A percentile compares a stretch with the other conserved stretches of the same genome.
Conservation (phyloP, 306 rosid species). For the Acacia crassicarpa region DNA sequence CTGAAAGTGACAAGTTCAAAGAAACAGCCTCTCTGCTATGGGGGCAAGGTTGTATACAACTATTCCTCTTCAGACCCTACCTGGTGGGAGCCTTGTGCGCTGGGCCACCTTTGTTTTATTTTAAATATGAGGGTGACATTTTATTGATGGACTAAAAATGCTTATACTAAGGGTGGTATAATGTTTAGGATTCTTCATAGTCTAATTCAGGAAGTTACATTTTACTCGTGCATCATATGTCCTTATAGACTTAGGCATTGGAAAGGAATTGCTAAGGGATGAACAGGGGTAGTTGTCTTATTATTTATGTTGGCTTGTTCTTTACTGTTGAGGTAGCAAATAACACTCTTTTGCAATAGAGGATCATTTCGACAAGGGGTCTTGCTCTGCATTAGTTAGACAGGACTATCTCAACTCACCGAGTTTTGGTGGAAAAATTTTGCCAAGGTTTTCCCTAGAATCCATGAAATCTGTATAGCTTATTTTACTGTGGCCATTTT, state of each 20-base stretch:
- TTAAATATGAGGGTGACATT: neutral
- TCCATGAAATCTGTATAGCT: neutral
- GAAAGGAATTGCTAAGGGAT: neutral
- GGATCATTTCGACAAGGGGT: neutral
- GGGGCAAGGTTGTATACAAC: too few species aligned
- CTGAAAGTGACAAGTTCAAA: too few species aligned
- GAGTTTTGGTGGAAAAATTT: neutral
- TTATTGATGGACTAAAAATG: neutral
- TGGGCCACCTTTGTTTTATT: too few species aligned
- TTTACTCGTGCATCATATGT: neutral
- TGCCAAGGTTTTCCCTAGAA: neutral
- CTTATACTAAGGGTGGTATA: neutral
- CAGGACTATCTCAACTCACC: neutral
- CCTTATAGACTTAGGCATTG: neutral
- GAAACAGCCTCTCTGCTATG: too few species aligned
- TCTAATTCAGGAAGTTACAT: neutral
- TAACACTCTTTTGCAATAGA: neutral
- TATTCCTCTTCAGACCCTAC: too few species aligned
- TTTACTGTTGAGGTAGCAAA: slow-evolving; percentile 17
- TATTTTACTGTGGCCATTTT: slow-evolving; percentile 4
- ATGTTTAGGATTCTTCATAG: neutral
- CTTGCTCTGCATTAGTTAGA: neutral
- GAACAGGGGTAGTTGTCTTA: neutral
- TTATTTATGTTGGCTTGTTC: neutral
- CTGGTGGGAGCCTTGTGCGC: too few species aligned